Percentiles rank a stretch among this genome's conserved stretches.
phyloP scores from a whole-genome alignment of 2,329 filamentous ascomycete genomes.

The Cladophialophora chaetospira region DNA sequence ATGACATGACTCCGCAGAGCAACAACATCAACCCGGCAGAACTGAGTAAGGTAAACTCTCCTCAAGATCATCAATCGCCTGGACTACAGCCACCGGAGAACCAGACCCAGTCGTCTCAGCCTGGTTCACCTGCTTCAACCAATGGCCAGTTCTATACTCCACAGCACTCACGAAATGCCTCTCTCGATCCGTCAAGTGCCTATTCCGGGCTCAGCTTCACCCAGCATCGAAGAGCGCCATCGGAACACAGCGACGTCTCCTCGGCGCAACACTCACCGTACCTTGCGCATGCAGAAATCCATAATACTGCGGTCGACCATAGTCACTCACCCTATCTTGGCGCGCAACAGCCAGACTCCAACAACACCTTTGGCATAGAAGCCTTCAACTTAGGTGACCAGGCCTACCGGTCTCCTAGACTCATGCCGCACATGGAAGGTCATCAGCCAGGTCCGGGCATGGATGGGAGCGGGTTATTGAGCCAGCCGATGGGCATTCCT shows the following conservation, averaged over 20 bases:
- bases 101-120: constrained; percentile 52
- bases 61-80: constrained; percentile 57
- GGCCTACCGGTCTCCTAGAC: constrained; percentile 66
- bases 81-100: constrained; percentile 58
- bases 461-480: constrained; percentile 23
- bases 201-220: constrained; percentile 66
- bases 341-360: constrained; percentile 71
- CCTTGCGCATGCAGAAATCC: constrained; percentile 73
- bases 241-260: constrained; percentile 89
- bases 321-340: constrained; percentile 78
- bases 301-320: constrained; percentile 67
- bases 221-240: constrained; percentile 78
- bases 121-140: constrained; percentile 56
- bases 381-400: constrained; percentile 73
- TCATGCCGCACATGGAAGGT: constrained; percentile 64
- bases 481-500: constrained; percentile 46
- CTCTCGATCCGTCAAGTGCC: constrained; percentile 62
- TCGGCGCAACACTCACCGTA: constrained; percentile 84
- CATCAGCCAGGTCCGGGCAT: constrained; percentile 40
- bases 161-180: constrained; percentile 61
- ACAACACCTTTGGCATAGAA: constrained; percentile 75
- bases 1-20: no score
- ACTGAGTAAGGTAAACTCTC: constrained; percentile 49
- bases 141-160: constrained; percentile 56
- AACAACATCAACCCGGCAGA: constrained; percentile 49